Conservation (phyloP, 345 rosid species). For the Hypericum perforatum region DNA sequence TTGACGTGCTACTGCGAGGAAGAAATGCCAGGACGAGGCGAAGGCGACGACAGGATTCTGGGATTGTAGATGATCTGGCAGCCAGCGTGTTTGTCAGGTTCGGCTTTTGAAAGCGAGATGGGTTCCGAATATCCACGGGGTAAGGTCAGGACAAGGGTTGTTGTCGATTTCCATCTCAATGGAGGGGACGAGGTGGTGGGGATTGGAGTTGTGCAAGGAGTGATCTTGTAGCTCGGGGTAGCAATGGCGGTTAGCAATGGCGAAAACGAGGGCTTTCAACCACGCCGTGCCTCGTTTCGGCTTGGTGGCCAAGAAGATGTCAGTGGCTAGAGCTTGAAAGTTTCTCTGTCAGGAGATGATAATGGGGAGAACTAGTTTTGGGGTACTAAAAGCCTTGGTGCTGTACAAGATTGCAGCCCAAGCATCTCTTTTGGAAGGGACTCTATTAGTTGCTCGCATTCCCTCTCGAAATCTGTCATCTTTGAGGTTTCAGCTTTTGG, state of each 20-base stretch:
- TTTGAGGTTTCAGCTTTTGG: too few species aligned
- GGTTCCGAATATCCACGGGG: constrained; percentile 41
- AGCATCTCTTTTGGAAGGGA: too few species aligned
- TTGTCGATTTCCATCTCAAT: constrained; percentile 35
- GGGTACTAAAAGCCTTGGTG: constrained; percentile 70
- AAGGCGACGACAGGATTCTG: constrained; percentile 43
- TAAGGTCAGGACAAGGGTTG: constrained; percentile 31
- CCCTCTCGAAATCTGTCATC: too few species aligned
- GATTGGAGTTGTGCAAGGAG: constrained; percentile 37
- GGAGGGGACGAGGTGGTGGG: constrained; percentile 55
- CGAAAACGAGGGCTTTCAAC: constrained; percentile 36
- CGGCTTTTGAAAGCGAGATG: constrained; percentile 32
- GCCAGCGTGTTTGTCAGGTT: constrained; percentile 18
- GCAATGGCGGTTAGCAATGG: constrained; percentile 26
- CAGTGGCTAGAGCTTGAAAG: constrained; percentile 20
- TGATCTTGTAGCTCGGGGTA: constrained; percentile 15
- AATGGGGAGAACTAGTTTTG: constrained; percentile 44
- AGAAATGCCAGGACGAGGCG: constrained; percentile 38
- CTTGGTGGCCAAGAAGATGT: constrained; percentile 33
- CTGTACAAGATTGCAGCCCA: too few species aligned
- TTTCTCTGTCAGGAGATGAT: constrained; percentile 32
- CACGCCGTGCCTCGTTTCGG: constrained; percentile 57
- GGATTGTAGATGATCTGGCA: constrained; percentile 32
- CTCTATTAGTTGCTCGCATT: too few species aligned
- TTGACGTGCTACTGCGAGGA: constrained; percentile 18